phyloP scores from a whole-genome alignment of 495 filamentous ascomycete genomes.

The Neurospora cerealis region DNA sequence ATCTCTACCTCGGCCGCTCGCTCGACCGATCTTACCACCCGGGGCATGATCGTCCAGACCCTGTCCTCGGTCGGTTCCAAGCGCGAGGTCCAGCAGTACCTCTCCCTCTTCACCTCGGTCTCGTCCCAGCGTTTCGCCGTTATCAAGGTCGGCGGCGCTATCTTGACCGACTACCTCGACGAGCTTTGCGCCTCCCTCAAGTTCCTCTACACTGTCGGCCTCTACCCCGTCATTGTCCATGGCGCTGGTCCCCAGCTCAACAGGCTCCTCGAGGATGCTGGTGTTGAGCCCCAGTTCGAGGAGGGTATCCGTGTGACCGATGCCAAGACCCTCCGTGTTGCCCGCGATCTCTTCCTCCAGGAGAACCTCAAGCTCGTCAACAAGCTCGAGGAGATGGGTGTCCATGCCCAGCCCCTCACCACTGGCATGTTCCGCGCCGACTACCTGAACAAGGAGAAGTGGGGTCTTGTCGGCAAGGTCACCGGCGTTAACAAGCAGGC shows the following conservation, averaged over 20 bases:
- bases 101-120: constrained; percentile 94
- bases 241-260: constrained; percentile 96
- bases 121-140: constrained; percentile 97
- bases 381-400: constrained; percentile 81
- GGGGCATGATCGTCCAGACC: constrained; percentile 85
- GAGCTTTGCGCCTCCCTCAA: constrained; percentile 79
- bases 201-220: constrained; percentile 90
- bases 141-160: constrained; percentile 97
- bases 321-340: constrained; percentile 85
- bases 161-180: constrained; percentile 90
- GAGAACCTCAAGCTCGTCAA: constrained; percentile 95
- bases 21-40: constrained; percentile 47
- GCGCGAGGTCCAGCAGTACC: constrained; percentile 95
- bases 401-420: constrained; percentile 84
- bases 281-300: constrained; percentile 92
- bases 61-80: constrained; percentile 95
- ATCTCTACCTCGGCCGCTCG: constrained; percentile 28
- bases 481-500: constrained; percentile 84
- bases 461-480: constrained; percentile 91
- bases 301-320: constrained; percentile 95
- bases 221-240: constrained; percentile 94
- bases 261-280: constrained; percentile 80
- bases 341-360: constrained; percentile 83
- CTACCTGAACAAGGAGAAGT: constrained; percentile 90
- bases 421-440: constrained; percentile 92